These are phyloP conservation scores for Salix udensis DNA, from an alignment of 345 rosid genomes.

Conservation along the genomic window DNA sequence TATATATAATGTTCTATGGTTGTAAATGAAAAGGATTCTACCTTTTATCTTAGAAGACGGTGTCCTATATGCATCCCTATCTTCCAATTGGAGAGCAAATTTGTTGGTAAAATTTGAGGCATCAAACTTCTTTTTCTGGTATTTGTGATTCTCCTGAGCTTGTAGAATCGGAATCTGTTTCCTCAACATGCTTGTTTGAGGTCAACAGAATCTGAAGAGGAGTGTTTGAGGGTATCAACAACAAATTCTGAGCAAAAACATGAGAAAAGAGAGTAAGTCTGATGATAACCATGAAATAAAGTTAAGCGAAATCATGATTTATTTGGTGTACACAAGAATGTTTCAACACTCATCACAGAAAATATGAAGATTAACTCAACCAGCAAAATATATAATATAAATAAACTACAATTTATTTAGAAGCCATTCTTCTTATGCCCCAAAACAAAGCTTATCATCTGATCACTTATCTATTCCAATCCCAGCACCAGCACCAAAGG, in stretches of 20 bases:
- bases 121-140: constrained; percentile 9
- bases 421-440: not conserved
- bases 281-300: not conserved
- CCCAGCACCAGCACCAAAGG: not conserved
- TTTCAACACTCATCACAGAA: not conserved
- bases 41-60: constrained; percentile 37
- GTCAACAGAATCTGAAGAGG: constrained; percentile 19
- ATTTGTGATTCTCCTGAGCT: constrained; percentile 18
- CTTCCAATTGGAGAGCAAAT: constrained; percentile 13
- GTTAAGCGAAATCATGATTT: not conserved
- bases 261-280: not conserved
- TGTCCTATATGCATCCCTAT: constrained; percentile 6
- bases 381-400: not conserved
- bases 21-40: constrained; percentile 9
- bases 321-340: not conserved
- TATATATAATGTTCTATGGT: not conserved
- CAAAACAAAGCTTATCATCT: not conserved
- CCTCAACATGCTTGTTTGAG: constrained; percentile 21
- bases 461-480: not conserved
- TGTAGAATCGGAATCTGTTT: constrained; percentile 11
- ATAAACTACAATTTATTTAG: not conserved
- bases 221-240: constrained; percentile 13
- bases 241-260: constrained; percentile 10
- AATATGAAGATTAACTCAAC: not conserved
- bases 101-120: constrained; percentile 22